Evolutionary conservation across 108 stramenopile genomes (phyloP).

Genomic region (Skeletonema potamos): DNA sequence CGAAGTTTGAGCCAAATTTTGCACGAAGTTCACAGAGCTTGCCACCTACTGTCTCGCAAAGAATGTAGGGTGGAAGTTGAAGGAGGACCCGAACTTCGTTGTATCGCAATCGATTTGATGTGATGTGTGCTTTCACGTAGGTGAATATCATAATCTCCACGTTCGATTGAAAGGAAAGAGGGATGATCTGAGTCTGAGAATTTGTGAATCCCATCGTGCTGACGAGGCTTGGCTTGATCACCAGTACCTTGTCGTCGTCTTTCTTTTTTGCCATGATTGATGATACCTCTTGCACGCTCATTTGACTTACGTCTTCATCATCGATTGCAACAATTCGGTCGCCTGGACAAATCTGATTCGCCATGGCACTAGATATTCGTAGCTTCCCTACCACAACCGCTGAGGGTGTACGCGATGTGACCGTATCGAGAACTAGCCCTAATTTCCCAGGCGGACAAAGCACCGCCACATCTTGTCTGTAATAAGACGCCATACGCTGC

Average conservation of each 20-base stretch:
- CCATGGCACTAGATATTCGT: slow-evolving; percentile 77
- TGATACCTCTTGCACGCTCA: slow-evolving; percentile 87
- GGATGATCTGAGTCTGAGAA: background rate
- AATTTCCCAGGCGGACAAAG: slow-evolving; percentile 85
- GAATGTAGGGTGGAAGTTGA: background rate
- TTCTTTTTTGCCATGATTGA: slow-evolving; percentile 86
- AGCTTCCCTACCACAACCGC: slow-evolving; percentile 88
- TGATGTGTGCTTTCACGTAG: background rate
- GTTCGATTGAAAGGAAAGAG: background rate
- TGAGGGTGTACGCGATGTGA: background rate
- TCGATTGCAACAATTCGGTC: slow-evolving; percentile 89
- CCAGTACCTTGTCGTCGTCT: slow-evolving; percentile 79
- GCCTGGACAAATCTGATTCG: slow-evolving; percentile 73
- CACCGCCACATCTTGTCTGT: slow-evolving; percentile 53
- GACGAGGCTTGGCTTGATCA: slow-evolving; percentile 32
- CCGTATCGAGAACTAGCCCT: slow-evolving; percentile 68
- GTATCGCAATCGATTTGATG: background rate
- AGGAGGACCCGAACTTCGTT: background rate
- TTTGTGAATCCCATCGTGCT: background rate
- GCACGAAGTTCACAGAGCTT: background rate
- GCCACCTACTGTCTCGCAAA: background rate
- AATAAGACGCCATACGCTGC: background rate
- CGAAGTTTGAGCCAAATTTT: background rate
- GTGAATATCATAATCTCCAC: background rate
- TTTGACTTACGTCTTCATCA: slow-evolving; percentile 86